Evolutionary conservation across 306 rosid genomes (phyloP), one percentile per base, ranked within the genome.

Genomic region (Trifolium dubium): DNA sequence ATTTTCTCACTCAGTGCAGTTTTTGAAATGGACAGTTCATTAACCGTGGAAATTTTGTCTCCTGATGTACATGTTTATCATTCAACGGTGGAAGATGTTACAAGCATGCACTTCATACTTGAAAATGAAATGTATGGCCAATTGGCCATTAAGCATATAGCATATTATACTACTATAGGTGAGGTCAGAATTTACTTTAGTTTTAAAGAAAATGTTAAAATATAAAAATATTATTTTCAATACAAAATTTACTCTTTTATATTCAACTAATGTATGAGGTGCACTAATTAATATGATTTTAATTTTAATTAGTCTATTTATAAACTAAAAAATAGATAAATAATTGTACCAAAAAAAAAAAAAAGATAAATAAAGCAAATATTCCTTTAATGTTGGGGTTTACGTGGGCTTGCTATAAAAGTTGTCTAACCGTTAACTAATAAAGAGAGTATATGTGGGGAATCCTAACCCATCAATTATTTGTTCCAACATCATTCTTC

Each of bases 401-500:
- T 72, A 72, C 7, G 56, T 80, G 76, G 71, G 61, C 28, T 15
- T 67, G 71, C 28, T 5, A 13, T 39, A 62, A 69, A 79, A 80
- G 50, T 13, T 69, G 80, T 68, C 58, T 60, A 39, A 32, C 28
- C 12, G 14, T 23, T 56, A 29, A 30, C 30, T 39, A 35, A 19
- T 51, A 69, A 39, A 35, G 47, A 62, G 72, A 8, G n/a, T 41
- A 65, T 12, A 30, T 63, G 77, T 68, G 65, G 78, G 83, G 70
- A 69, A 74, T 68, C 67, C 54, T 41, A 75, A 67, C 72, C 80
- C 72, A 49, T 64, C 72, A 75, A 64, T 83, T 64, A 79, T 49
- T 35, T 70, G 64, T 60, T 23, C 34, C 37, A 69, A 54, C 73
- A 39, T 78, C 37, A 78, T 78, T 63, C 59, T 35, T 10, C 19